Evolutionary conservation across 2,329 filamentous ascomycete species (phyloP), one percentile per base, ranked within the genome.

Genomic region (Sporothrix pallida): DNA sequence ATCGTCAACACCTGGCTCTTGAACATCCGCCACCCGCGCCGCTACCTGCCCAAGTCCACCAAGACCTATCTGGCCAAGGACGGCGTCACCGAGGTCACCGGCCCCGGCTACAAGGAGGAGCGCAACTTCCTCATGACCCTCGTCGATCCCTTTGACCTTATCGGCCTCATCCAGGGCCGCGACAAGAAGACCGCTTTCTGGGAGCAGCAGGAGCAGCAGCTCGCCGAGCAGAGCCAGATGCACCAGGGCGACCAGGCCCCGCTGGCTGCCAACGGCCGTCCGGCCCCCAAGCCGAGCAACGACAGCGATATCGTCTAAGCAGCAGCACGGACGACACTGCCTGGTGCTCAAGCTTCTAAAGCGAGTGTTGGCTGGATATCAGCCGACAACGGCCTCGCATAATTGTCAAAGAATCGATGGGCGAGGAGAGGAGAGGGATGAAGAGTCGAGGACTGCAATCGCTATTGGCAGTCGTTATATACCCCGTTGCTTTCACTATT

Each of bases 31-130:
- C 86, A 89, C 75, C 87, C 87, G 26, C 82, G 87, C 50, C 81
- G 81, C 44, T 88, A 82, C 76, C 79, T 90, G 20, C 88, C 88
- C 0, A 77, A 80, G 74, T 83, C 81, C 74, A 83, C 84, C 63
- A 86, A 83, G 74, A 82, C 86, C 5, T 88, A 88, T 76, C 82
- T 90, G 2, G 82, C 82, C 0, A 78, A 78, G 70, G 87, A 89
- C 77, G 86, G 86, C 0, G 77, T 80, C 3, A 85, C 84, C 0
- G 86, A 88, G 79, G 78, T 87, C 52, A 79, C 80, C 44, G 86
- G 86, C 0, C 82, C 83, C 2, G 86, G 85, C 1, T 87, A 85
- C 76, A 82, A 84, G 78, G 86, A 88, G 75, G 79, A 82, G 5
- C 83, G 87, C 75, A 79, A 81, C 72, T 80, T 86, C 42, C 77